Conservation (phyloP, 805 yeast genomes). For the Saturnispora serradocipensis region DNA sequence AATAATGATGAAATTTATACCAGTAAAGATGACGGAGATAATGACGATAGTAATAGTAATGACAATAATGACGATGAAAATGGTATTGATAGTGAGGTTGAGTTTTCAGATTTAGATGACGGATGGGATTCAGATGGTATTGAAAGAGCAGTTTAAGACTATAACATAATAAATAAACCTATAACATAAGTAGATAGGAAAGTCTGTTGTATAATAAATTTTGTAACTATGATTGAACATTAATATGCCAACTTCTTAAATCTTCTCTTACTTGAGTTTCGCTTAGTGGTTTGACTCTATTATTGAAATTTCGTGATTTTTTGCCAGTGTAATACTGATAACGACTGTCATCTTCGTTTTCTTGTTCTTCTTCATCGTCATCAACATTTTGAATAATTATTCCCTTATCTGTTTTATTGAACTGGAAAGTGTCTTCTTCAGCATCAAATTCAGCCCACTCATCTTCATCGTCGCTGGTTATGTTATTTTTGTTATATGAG, state of each 20-base stretch:
- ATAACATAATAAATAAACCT: not conserved
- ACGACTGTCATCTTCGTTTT: not conserved
- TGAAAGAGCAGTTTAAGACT: constrained; percentile 16
- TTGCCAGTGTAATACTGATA: not conserved
- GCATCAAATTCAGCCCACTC: constrained; percentile 8
- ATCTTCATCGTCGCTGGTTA: constrained; percentile 1
- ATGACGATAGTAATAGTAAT: not conserved
- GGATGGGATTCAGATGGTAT: constrained; percentile 25
- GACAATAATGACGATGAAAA: constrained; percentile 2
- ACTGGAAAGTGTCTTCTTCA: not conserved
- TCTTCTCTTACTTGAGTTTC: constrained; percentile 28
- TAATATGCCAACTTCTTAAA: constrained; percentile 33
- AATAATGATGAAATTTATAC: not conserved
- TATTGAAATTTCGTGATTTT: not conserved
- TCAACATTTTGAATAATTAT: not conserved
- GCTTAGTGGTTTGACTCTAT: constrained; percentile 18
- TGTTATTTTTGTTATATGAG: not conserved
- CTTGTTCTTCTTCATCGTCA: not conserved
- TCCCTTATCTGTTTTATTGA: not conserved
- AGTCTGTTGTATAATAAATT: not conserved
- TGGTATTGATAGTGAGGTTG: constrained; percentile 10
- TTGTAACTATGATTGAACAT: constrained; percentile 9
- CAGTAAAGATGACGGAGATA: not conserved
- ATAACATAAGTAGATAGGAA: not conserved
- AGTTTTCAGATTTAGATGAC: constrained; percentile 20